Evolutionary conservation across 163 green algal species (phyloP), one percentile per base, ranked within the genome.

Genomic region (Volvox carteri): DNA sequence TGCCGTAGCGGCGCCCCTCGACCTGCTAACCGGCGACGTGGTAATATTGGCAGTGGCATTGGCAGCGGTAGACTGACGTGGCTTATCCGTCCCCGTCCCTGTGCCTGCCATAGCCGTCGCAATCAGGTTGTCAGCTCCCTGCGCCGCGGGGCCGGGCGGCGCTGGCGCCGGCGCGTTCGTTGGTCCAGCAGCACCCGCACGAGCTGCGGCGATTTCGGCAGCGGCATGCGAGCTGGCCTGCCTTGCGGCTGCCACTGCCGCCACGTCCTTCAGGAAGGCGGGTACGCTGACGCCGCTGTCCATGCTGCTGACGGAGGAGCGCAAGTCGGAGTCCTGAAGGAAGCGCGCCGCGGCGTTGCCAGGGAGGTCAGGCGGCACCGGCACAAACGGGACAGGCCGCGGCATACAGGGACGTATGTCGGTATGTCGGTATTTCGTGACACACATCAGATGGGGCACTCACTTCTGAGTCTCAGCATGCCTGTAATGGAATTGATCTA

Each of bases 301-400:
- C 33, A 88, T 52, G 48, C 83, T 88, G 67, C 62, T 88, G 35
- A 37, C 67, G 6, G 83, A 81, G 35, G 83, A 88, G 67, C 83
- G 83, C 25, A 88, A 39, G 46, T 88, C 68, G 8, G 83, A 74
- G 50, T 88, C 83, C 83, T 88, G 83, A 48, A 72, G 60, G 48
- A 58, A 39, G 60, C 19, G 60, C 3, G 33, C 30, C 67, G 58
- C 30, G 72, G 18, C 39, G 16, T 35, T 33, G 72, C 21, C 56
- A 18, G 4, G 7, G 5, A n/a, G n/a, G n/a, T n/a, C n/a, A n/a
- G n/a, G n/a, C n/a, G n/a, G n/a, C n/a, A n/a, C n/a, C n/a, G n/a
- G n/a, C n/a, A n/a, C n/a, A n/a, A n/a, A n/a, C n/a, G n/a, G n/a
- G n/a, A n/a, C n/a, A n/a, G n/a, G n/a, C n/a, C n/a, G n/a, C n/a